Base-by-base conservation (phyloP, 2,329 filamentous ascomycete genomes). In the Teratosphaeria pseudoeucalypti region DNA sequence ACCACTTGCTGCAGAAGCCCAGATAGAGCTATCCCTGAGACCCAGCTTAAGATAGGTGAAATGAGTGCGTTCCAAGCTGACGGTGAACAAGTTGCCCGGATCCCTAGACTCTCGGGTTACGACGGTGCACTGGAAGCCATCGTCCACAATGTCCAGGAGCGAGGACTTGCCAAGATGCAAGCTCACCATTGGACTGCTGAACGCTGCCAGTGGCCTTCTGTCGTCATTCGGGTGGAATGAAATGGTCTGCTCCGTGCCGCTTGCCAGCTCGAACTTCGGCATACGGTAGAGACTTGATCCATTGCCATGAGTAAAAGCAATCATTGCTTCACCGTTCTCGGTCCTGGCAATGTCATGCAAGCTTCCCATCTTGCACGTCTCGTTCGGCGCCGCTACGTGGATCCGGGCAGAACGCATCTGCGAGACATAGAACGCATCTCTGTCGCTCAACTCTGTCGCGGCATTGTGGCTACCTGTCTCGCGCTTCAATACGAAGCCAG, bases 381-480 rank as follows among this genome's bases (percentile, higher is more conserved):
- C 29, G 27, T 6, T 16, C 23, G 29, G 60, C 29, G 57, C 2
- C 6, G 23, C 34, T 16, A 58, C 43, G 9, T 60, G 58, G 66
- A 65, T 34, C 63, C 57, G 49, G 62, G 65, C 4, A 69, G 69
- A 26, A 66, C 69, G 53, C 2, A 68, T 63, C 37, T 72, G 66
- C 2, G 66, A 65, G 5, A 73, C 52, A 14, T 65, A 60, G 26
- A 57, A 59, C 3, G 57, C 58, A 32, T 64, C 63, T 34, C 59
- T 56, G 58, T 55, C 66, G 67, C 52, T 54, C 14, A 39, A n/a
- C 23, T 47, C 47, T 4, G 67, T 19, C 2, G 55, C 52, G 19
- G 26, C 58, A 16, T 47, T 6, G 34, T 39, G 14, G 39, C 34
- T 9, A 37, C 55, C 52, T 34, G 58, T 49, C 55, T 67, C 64